These are phyloP conservation scores for Jasminum sambac DNA, from an alignment of 257 asterid genomes.

Conservation along the genomic window DNA sequence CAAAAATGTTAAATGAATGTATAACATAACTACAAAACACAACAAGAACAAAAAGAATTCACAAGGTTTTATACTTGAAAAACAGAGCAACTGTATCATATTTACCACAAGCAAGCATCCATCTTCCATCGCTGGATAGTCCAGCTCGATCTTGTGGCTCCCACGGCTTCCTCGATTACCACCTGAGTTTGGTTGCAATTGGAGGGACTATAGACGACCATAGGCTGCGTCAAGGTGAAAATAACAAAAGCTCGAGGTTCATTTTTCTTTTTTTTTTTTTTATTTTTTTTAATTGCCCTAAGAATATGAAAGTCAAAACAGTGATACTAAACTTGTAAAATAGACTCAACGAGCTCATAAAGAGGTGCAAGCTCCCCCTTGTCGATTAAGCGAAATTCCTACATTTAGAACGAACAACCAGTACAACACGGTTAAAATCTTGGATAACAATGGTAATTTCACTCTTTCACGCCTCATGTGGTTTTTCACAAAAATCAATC, in stretches of 20 bases:
- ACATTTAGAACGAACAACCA: conserved; percentile 19
- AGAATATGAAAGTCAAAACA: neutral
- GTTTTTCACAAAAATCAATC: no score
- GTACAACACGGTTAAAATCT: neutral
- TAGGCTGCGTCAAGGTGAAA: neutral
- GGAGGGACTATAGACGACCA: neutral
- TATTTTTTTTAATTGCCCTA: no score
- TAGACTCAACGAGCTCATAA: conserved; percentile 39
- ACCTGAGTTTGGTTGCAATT: neutral
- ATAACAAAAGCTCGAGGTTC: neutral
- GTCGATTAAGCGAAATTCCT: conserved; percentile 50
- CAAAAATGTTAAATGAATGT: neutral
- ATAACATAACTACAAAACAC: neutral
- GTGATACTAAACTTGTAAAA: conserved; percentile 26
- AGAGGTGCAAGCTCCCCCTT: conserved; percentile 50
- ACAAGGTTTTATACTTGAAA: neutral
- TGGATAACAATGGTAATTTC: no score
- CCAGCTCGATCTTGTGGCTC: neutral
- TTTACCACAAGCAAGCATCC: neutral
- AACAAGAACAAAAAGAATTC: neutral
- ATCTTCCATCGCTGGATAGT: neutral
- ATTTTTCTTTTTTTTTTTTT: no score
- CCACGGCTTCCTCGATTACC: neutral
- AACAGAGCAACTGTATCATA: neutral
- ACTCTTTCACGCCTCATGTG: no score